A percentile compares a stretch with the other conserved stretches of the same genome.
phyloP scores from a whole-genome alignment of 768 basidiomycete species.

The Boletus rubescentipes region DNA sequence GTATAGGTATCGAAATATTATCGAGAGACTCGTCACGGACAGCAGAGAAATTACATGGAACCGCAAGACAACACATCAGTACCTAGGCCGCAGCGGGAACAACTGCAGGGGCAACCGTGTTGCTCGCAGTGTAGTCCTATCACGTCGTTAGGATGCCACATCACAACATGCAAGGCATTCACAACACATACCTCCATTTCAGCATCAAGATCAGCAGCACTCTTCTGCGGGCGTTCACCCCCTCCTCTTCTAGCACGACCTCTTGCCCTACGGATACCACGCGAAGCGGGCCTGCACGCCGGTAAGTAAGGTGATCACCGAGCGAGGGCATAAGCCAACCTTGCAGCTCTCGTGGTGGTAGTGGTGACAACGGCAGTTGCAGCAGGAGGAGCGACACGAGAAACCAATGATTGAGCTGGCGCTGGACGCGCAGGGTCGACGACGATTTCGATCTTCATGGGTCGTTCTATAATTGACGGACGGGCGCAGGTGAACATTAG shows the following conservation, averaged over 20 bases:
- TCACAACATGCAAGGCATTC: not conserved
- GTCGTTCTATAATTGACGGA: constrained; percentile 68
- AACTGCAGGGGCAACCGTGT: constrained; percentile 42
- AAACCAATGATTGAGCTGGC: constrained; percentile 60
- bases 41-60: constrained; percentile 4
- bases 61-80: constrained; percentile 1
- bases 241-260: constrained; percentile 43
- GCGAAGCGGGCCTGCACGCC: constrained; percentile 31
- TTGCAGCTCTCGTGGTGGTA: constrained; percentile 29
- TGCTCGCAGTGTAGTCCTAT: constrained; percentile 70
- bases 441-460: constrained; percentile 98
- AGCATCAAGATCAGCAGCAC: constrained; percentile 89
- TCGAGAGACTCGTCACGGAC: constrained; percentile 10
- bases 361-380: constrained; percentile 28
- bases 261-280: constrained; percentile 49
- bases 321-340: constrained; percentile 30
- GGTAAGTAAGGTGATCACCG: not conserved
- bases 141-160: not conserved
- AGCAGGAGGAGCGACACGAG: constrained; percentile 79
- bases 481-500: constrained; percentile 34
- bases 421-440: constrained; percentile 80
- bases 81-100: constrained; percentile 40
- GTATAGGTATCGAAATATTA: constrained; percentile 25
- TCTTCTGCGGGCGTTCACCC: constrained; percentile 67
- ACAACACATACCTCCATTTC: constrained; percentile 90